phyloP scores from a whole-genome alignment of 2,329 filamentous ascomycete genomes.

The Calonectria hongkongensis region DNA sequence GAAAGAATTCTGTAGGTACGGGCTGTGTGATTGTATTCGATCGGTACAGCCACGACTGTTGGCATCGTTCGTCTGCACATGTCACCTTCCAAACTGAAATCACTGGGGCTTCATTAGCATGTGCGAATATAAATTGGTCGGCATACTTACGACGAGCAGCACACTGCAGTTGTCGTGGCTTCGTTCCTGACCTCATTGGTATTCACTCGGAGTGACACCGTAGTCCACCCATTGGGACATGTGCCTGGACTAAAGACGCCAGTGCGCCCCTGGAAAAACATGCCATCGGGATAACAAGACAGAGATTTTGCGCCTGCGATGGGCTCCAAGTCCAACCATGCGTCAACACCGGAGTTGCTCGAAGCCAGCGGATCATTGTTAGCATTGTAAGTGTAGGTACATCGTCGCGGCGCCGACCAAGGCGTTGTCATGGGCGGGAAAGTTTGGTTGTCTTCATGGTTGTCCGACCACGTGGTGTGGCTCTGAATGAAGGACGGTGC shows the following conservation, averaged over 20 bases:
- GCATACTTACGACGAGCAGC: constrained; percentile 63
- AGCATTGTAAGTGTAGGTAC: constrained; percentile 63
- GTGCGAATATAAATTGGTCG: not conserved
- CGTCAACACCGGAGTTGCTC: constrained; percentile 56
- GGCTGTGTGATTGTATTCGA: constrained; percentile 60
- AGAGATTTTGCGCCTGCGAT: constrained; percentile 60
- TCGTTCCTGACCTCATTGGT: constrained; percentile 53
- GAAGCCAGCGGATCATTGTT: constrained; percentile 49
- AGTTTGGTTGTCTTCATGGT: constrained; percentile 47
- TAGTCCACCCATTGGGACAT: constrained; percentile 64
- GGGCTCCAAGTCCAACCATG: constrained; percentile 62
- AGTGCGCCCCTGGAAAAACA: constrained; percentile 61
- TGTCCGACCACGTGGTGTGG: constrained; percentile 45
- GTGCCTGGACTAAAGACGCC: constrained; percentile 64
- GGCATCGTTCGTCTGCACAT: constrained; percentile 60
- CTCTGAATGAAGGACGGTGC: constrained; percentile 41
- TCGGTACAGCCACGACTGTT: constrained; percentile 61
- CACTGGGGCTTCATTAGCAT: constrained; percentile 53
- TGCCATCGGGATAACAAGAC: constrained; percentile 64
- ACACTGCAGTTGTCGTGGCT: constrained; percentile 63
- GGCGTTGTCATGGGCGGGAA: constrained; percentile 62
- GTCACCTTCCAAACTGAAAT: constrained; percentile 59
- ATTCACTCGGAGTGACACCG: constrained; percentile 58
- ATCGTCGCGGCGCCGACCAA: constrained; percentile 60
- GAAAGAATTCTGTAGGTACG: constrained; percentile 59